Evolutionary conservation across 2,329 filamentous ascomycete genomes (phyloP).

Genomic region (Aspergillus sp.): DNA sequence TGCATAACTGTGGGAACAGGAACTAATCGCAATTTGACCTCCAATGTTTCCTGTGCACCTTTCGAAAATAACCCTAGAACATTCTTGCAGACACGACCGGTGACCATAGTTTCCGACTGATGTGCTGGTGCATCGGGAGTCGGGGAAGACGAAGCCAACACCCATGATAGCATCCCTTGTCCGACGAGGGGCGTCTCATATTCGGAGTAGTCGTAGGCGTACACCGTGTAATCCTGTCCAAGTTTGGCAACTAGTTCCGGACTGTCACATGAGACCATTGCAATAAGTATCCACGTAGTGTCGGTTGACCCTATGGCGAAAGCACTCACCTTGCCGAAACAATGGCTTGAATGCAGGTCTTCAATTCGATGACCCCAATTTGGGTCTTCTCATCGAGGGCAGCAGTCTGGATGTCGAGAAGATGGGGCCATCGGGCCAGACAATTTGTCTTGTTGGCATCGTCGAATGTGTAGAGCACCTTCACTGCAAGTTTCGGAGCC

Average conservation of each 20-base stretch:
- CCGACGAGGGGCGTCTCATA: slow-evolving; percentile 90
- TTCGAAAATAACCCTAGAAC: slow-evolving; percentile 80
- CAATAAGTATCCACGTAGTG: background rate
- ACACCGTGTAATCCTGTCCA: slow-evolving; percentile 88
- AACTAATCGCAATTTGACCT: slow-evolving; percentile 87
- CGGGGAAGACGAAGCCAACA: slow-evolving; percentile 64
- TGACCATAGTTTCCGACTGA: slow-evolving; percentile 70
- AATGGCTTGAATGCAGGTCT: slow-evolving; percentile 83
- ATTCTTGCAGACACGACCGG: slow-evolving; percentile 87
- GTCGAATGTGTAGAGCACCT: slow-evolving; percentile 96
- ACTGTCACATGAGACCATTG: slow-evolving; percentile 50
- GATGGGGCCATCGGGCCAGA: slow-evolving; percentile 79
- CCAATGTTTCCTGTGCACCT: slow-evolving; percentile 79
- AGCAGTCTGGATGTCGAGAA: slow-evolving; percentile 77
- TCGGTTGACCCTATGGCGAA: background rate
- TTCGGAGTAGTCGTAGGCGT: slow-evolving; percentile 95
- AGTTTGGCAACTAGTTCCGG: slow-evolving; percentile 79
- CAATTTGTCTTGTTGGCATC: slow-evolving; percentile 85
- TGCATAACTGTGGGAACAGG: slow-evolving; percentile 68
- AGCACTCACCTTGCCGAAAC: slow-evolving; percentile 58
- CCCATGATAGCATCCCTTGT: slow-evolving; percentile 91
- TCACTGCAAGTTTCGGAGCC: slow-evolving; percentile 62
- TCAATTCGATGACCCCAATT: slow-evolving; percentile 86
- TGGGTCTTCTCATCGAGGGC: slow-evolving; percentile 75
- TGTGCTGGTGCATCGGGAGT: slow-evolving; percentile 58